Evolutionary conservation across 257 asterid species (phyloP).

Genomic region (Rhazya stricta): DNA sequence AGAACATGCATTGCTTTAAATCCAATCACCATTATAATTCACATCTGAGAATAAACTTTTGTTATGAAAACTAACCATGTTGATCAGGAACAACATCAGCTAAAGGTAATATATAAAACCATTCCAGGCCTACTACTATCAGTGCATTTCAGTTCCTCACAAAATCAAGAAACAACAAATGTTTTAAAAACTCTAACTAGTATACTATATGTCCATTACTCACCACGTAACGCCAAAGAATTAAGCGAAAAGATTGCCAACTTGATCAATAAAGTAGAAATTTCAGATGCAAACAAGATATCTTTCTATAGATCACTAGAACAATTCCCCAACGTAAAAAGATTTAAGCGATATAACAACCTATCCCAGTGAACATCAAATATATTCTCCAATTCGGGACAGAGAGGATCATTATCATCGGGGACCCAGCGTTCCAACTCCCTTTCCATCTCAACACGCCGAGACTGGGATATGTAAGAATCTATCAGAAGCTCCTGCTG

Average conservation of each 20-base stretch:
- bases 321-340: neutral
- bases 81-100: neutral
- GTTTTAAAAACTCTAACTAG: neutral
- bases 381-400: constrained; percentile 70
- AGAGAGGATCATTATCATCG: constrained; percentile 64
- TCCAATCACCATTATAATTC: neutral
- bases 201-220: neutral
- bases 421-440: constrained; percentile 95
- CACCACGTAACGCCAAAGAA: neutral
- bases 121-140: neutral
- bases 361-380: constrained; percentile 87
- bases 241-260: no score
- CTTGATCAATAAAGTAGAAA: neutral
- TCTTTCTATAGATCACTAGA: neutral
- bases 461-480: constrained; percentile 79
- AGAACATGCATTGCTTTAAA: neutral
- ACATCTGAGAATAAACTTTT: neutral
- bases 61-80: neutral
- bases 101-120: neutral
- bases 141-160: neutral
- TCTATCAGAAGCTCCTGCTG: constrained; percentile 84
- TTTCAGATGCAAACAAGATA: neutral
- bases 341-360: constrained; percentile 29
- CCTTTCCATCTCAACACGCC: constrained; percentile 56
- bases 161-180: neutral